Percentiles rank a stretch among this genome's conserved stretches.
phyloP scores from a whole-genome alignment of 805 yeast genomes.

The Ogataea salicorniae region DNA sequence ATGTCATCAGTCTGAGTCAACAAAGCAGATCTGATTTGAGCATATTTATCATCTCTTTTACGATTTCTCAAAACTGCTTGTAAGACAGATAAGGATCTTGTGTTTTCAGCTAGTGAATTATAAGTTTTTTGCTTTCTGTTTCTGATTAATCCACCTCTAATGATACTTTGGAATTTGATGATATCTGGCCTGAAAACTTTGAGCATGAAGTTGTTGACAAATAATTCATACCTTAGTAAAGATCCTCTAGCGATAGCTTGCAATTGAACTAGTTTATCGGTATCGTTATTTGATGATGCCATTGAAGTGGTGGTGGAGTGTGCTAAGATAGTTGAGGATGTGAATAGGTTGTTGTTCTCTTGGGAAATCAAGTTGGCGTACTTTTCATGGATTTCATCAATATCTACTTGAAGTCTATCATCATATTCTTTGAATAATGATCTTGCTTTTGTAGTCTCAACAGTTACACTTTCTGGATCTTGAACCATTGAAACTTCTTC shows the following conservation, averaged over 20 bases:
- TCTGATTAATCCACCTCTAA: conserved; percentile 44
- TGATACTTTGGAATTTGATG: conserved; percentile 41
- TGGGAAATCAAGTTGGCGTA: conserved; percentile 20
- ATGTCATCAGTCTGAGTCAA: conserved; percentile 18
- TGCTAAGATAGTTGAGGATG: background rate
- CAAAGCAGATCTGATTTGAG: conserved; percentile 14
- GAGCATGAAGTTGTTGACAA: conserved; percentile 57
- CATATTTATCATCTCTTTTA: conserved; percentile 16
- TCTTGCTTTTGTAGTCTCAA: conserved; percentile 22
- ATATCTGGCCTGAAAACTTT: conserved; percentile 51
- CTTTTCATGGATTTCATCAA: conserved; percentile 28
- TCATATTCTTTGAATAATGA: conserved; percentile 16
- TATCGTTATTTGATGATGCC: conserved; percentile 1
- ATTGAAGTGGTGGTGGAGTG: background rate
- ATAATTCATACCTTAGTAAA: conserved; percentile 54
- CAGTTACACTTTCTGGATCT: background rate
- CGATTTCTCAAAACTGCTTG: conserved; percentile 36
- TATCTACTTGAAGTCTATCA: conserved; percentile 14
- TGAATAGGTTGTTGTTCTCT: conserved; percentile 17
- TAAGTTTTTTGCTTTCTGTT: conserved; percentile 20
- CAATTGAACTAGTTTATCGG: conserved; percentile 31
- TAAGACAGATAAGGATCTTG: conserved; percentile 32
- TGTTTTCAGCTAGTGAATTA: conserved; percentile 12
- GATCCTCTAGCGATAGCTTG: conserved; percentile 75
- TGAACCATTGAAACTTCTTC: background rate